A percentile compares a stretch with the other conserved stretches of the same genome.
Evolutionary conservation across 352 stramenopile species (phyloP).

Genomic region (Hyaloperonospora arabidopsidis): DNA sequence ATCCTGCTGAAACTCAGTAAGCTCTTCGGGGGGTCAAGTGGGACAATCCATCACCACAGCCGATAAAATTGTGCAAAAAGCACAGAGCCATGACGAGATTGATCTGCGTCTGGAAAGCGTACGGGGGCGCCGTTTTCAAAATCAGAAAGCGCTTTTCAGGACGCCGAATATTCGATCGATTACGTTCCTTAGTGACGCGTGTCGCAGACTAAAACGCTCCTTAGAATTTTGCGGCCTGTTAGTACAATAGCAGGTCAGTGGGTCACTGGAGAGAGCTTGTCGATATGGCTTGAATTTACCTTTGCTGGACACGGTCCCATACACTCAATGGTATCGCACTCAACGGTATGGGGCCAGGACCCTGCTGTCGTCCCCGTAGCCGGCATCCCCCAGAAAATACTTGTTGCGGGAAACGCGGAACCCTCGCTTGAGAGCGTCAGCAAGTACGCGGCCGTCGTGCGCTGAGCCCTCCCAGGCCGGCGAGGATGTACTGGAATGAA

Average conservation of each 20-base stretch:
- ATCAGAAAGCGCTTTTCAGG: neutral
- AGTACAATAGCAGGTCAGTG: neutral
- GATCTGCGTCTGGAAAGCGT: neutral
- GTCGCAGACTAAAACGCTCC: neutral
- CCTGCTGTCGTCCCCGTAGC: neutral
- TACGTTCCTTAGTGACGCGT: neutral
- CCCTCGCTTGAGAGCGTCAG: neutral
- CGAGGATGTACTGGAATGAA: neutral
- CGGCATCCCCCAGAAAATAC: neutral
- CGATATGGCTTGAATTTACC: too few relatives aligned
- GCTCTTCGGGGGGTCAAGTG: neutral
- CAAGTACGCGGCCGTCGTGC: neutral
- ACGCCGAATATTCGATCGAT: neutral
- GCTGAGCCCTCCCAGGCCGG: neutral
- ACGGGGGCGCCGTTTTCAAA: neutral
- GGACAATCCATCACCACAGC: neutral
- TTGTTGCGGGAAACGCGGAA: neutral
- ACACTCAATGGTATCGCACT: neutral
- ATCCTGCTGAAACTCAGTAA: neutral
- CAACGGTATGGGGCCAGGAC: neutral
- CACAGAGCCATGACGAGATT: neutral
- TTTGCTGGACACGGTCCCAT: neutral
- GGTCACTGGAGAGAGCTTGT: neutral
- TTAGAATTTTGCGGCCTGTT: neutral
- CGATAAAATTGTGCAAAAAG: neutral